A percentile compares a stretch with the other conserved stretches of the same genome.
phyloP scores from a whole-genome alignment of 768 basidiomycete genomes.

The Leucocoprinus birnbaumii region DNA sequence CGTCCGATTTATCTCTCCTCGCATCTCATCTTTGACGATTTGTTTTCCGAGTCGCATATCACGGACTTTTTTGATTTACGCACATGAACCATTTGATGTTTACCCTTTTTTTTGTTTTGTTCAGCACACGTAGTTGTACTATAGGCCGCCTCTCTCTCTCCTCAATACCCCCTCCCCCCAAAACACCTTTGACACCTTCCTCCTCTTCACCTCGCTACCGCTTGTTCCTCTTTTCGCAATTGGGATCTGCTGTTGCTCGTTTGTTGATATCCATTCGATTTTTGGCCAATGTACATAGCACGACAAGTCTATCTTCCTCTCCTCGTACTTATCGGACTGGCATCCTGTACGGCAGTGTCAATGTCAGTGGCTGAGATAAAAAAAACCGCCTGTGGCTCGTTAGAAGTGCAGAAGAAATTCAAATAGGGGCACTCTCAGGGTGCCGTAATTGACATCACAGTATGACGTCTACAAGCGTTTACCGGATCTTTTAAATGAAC shows the following conservation, averaged over 20 bases:
- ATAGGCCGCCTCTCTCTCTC: background rate
- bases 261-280: background rate
- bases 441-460: too few species aligned
- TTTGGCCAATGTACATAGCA: constrained; percentile 5
- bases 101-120: constrained; percentile 6
- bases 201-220: background rate
- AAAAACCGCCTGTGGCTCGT: background rate
- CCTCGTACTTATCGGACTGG: background rate
- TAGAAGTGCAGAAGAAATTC: background rate
- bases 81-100: constrained; percentile 6
- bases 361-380: too few species aligned
- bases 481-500: background rate
- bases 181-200: background rate
- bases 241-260: constrained; percentile 1
- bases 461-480: too few species aligned
- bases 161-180: background rate
- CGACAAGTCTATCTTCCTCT: background rate
- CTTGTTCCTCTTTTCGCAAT: background rate
- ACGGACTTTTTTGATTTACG: constrained; percentile 5
- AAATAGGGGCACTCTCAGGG: too few species aligned
- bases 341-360: too few species aligned
- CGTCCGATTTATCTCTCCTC: background rate
- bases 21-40: background rate
- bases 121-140: constrained; percentile 6
- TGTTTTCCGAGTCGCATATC: constrained; percentile 6